A percentile compares a stretch with the other conserved stretches of the same genome.
Conservation (phyloP, 306 rosid species). For the Ormosia emarginata region DNA sequence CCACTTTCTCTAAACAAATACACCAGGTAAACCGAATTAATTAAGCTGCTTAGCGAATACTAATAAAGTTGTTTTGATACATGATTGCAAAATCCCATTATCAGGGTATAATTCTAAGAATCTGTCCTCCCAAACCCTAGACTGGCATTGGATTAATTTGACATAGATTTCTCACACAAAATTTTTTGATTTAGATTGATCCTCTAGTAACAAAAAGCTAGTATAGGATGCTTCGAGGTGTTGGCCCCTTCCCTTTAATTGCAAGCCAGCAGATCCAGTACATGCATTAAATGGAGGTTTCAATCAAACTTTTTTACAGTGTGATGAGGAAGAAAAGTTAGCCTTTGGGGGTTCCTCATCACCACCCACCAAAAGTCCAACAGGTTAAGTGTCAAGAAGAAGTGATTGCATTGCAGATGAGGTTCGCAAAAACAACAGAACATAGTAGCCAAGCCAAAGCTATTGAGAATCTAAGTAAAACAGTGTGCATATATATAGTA, state of each 20-base stretch:
- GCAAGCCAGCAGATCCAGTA: neutral
- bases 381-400: neutral
- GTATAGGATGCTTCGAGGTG: conserved; percentile 5
- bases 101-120: neutral
- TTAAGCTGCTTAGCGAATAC: neutral
- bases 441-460: neutral
- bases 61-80: neutral
- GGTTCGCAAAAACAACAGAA: neutral
- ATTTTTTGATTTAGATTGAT: neutral
- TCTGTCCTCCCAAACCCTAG: neutral
- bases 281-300: conserved; percentile 6
- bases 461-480: neutral
- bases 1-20: neutral
- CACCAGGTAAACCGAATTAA: neutral
- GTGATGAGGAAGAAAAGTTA: neutral
- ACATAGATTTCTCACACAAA: neutral
- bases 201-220: neutral
- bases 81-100: neutral
- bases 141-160: neutral
- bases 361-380: neutral
- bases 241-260: conserved; percentile 21
- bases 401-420: neutral
- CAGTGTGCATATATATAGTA: neutral
- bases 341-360: neutral
- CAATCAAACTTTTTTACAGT: neutral